Evolutionary conservation across 1,284 basidiomycete species (phyloP), one percentile per base, ranked within the genome.

Genomic region (Meira nashicola): DNA sequence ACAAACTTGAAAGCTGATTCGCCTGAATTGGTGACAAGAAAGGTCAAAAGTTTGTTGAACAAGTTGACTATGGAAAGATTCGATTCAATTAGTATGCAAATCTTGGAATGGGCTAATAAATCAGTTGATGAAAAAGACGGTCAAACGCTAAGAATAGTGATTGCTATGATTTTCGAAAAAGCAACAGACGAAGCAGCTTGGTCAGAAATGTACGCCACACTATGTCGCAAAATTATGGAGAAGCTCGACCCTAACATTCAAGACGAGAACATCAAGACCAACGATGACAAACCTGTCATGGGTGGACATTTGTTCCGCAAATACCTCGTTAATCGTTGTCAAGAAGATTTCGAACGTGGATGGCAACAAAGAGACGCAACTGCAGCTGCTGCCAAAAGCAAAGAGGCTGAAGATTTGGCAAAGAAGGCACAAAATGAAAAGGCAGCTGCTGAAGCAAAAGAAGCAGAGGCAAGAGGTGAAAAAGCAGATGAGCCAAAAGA

Each of bases 1-100:
- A 57, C 56, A 33, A 54, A 54, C 8, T 60, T 67, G 64, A 72
- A 72, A 62, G 79, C 82, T 15, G 87, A 89, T 57, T 87, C 89
- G 3, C 86, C 89, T 0, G 88, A 89, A 70, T 80, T 88, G 67
- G 90, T 96, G 38, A 90, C 94, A 73, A 87, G 92, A 62, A 96
- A 95, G 82, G 92, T 97, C 82, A 93, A 91, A 81, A 83, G 82
- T 55, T 80, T 96, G 63, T 87, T 98, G 74, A 97, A 97, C 85
- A 96, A 94, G 82, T 86, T 97, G 52, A 94, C 93, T 1, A 88
- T 93, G 84, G 92, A 96, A 82, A 91, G 90, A 78, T 97, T 97
- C 83, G 91, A 94, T 70, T 88, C 89, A 7, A 95, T 97, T 73
- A 93, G 89, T 5, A 85, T 88, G 73, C 90, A 95, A 80, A 92